Conservation (phyloP, 495 filamentous ascomycete species). For the Penicillium soppii region DNA sequence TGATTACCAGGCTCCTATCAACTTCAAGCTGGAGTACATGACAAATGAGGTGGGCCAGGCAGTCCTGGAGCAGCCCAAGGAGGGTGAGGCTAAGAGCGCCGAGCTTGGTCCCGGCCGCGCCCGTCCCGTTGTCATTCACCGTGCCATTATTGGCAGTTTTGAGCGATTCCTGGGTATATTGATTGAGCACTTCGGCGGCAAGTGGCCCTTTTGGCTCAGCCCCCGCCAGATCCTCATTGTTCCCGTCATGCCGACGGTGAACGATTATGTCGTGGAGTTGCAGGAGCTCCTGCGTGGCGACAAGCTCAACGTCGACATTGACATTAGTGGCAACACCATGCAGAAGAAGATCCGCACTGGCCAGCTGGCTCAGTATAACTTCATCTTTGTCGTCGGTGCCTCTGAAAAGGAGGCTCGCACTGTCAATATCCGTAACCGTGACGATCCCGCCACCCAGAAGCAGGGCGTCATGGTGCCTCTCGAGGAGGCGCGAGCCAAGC, state of each 20-base stretch:
- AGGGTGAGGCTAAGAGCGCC: slow-evolving; percentile 32
- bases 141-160: slow-evolving; percentile 89
- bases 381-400: slow-evolving; percentile 86
- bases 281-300: slow-evolving; percentile 52
- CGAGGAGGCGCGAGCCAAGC: slow-evolving; percentile 73
- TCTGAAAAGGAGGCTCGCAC: slow-evolving; percentile 71
- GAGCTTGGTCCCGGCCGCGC: slow-evolving; percentile 66
- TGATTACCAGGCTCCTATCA: slow-evolving; percentile 88
- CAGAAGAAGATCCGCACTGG: slow-evolving; percentile 93
- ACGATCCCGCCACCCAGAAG: slow-evolving; percentile 80
- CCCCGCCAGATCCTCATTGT: slow-evolving; percentile 90
- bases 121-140: slow-evolving; percentile 95
- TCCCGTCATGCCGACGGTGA: slow-evolving; percentile 80
- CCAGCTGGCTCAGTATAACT: slow-evolving; percentile 88
- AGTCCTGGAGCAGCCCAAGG: slow-evolving; percentile 30
- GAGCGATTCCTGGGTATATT: slow-evolving; percentile 95
- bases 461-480: slow-evolving; percentile 69
- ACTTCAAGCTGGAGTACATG: slow-evolving; percentile 82
- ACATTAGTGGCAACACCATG: slow-evolving; percentile 86
- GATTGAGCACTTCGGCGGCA: slow-evolving; percentile 92
- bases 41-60: slow-evolving; percentile 54
- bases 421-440: slow-evolving; percentile 89
- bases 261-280: slow-evolving; percentile 86
- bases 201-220: slow-evolving; percentile 98
- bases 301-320: slow-evolving; percentile 79